Evolutionary conservation across 208 protist genomes (phyloP), one percentile per base, ranked within the genome.

Genomic region (Phytomonas sp.): DNA sequence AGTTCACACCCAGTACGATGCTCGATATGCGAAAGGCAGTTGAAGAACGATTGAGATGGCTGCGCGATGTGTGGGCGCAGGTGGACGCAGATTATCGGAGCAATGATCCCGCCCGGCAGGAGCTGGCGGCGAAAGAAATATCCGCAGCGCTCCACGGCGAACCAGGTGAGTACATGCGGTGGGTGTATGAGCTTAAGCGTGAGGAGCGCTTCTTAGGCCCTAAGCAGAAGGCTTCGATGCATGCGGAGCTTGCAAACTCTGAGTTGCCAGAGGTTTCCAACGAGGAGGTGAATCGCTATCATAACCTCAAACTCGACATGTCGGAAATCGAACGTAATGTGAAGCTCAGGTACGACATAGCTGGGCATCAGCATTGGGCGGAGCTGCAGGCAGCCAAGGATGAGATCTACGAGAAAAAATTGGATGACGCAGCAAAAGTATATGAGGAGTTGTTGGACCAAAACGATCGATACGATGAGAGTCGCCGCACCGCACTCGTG

Each of bases 61-160:
- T 96, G 53, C 82, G 88, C 20, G 91, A 96, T 30, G 91, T 96
- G 60, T 96, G 88, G 87, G 56, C 91, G 61, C 88, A 93, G 78
- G 80, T 96, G 33, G 91, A 96, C 63, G 84, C 91, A 11, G 91
- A 96, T 74, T 96, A 96, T 75, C 84, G 91, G 56, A 88, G 86
- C 74, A 71, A 67, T 53, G 82, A 93, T 71, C 29, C 74, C 9
- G 71, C 70, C 34, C 82, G 88, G 62, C 85, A 94, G 73, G 77
- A 73, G 17, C 80, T 63, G 28, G 91, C 91, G 17, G 85, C 88
- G 23, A 67, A 79, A 15, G 88, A 96, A 72, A 94, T 96, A 64
- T 79, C 81, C 0, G 79, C 81, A 17, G 83, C 91, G 0, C 77
- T 94, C 72, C 75, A 65, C n/a, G 87, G 85, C 20, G 88, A 94